phyloP scores from a whole-genome alignment of 306 rosid genomes.

The Quercus mongolica region DNA sequence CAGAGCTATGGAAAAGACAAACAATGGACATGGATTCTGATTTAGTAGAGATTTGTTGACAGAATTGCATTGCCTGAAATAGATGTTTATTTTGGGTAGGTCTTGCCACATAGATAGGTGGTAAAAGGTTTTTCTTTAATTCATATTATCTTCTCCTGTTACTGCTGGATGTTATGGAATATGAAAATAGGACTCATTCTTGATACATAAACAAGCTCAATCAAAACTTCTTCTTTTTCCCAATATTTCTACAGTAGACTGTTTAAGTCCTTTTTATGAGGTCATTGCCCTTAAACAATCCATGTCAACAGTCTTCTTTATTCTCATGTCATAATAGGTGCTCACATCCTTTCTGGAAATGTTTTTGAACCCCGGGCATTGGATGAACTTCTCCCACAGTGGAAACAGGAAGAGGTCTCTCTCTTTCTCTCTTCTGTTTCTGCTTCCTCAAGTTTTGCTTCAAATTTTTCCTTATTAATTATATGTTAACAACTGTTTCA shows the following conservation, averaged over 20 bases:
- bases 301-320: background rate
- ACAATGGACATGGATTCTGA: background rate
- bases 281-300: background rate
- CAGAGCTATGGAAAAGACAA: background rate
- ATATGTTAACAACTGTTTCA: background rate
- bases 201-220: background rate
- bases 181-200: background rate
- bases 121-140: background rate
- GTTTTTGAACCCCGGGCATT: constrained; percentile 91
- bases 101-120: too few relatives aligned
- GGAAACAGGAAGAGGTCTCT: constrained; percentile 79
- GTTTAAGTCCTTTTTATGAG: background rate
- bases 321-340: constrained; percentile 48
- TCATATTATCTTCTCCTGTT: background rate
- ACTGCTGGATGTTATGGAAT: background rate
- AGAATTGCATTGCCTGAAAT: background rate
- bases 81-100: background rate
- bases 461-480: background rate
- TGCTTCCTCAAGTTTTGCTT: background rate
- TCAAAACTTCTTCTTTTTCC: background rate
- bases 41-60: background rate
- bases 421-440: background rate
- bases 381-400: constrained; percentile 79
- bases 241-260: background rate
- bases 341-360: constrained; percentile 89